Evolutionary conservation across 2,329 filamentous ascomycete species (phyloP).

Genomic region (Didymella exigua): DNA sequence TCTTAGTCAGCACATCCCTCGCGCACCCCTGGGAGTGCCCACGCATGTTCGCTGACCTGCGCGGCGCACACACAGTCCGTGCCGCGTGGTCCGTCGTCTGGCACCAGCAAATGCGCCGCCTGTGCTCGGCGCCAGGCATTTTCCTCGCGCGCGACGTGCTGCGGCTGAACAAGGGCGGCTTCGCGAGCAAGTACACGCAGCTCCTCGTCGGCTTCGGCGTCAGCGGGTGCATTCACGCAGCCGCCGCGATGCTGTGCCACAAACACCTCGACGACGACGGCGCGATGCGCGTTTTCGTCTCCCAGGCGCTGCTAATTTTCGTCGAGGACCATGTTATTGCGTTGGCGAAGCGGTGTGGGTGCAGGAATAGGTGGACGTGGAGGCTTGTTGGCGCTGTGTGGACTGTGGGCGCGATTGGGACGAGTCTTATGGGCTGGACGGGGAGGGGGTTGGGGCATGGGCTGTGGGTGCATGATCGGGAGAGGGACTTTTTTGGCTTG

Average conservation of each 20-base stretch:
- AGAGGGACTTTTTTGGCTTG: slow-evolving; percentile 28
- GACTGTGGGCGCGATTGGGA: slow-evolving; percentile 28
- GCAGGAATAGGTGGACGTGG: slow-evolving; percentile 24
- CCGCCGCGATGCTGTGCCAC: slow-evolving; percentile 24
- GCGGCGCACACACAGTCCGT: slow-evolving; percentile 25
- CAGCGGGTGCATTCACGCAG: slow-evolving; percentile 26
- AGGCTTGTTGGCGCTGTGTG: slow-evolving; percentile 29
- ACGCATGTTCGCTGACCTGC: slow-evolving; percentile 28
- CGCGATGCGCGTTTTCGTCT: slow-evolving; percentile 26
- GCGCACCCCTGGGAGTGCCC: slow-evolving; percentile 36
- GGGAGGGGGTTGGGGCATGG: slow-evolving; percentile 15
- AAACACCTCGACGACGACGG: slow-evolving; percentile 22
- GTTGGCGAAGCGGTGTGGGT: slow-evolving; percentile 26
- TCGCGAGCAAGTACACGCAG: slow-evolving; percentile 39
- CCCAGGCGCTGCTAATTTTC: slow-evolving; percentile 34
- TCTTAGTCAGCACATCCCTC: slow-evolving; percentile 25
- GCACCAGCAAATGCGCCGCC: slow-evolving; percentile 34
- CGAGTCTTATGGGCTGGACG: slow-evolving; percentile 15
- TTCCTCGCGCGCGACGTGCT: slow-evolving; percentile 29
- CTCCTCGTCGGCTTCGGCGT: slow-evolving; percentile 34
- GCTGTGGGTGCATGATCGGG: slow-evolving; percentile 29
- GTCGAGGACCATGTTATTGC: slow-evolving; percentile 40
- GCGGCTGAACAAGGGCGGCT: slow-evolving; percentile 29
- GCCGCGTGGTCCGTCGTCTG: slow-evolving; percentile 34
- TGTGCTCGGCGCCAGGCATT: slow-evolving; percentile 25